Evolutionary conservation across 257 asterid genomes (phyloP), one percentile per base, ranked within the genome.

Genomic region (Solanum chilense): DNA sequence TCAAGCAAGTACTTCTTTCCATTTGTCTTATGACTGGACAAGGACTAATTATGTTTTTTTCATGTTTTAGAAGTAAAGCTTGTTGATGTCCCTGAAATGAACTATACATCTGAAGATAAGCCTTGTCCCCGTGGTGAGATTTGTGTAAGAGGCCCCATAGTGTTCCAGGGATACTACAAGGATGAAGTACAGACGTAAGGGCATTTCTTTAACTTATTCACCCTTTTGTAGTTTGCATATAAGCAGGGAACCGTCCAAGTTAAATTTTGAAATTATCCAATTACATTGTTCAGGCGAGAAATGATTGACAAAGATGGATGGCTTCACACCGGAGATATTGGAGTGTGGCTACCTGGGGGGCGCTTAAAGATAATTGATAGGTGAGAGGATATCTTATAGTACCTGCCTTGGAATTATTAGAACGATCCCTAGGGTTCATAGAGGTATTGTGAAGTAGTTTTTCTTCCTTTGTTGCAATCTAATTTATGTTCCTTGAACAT

Each of bases 91-190:
- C 98, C 98, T 39, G 99, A 95, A 89, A 96, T 96, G 99, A 95
- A 93, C 90, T 96, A 96, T 90, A 95, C 99, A 39, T 93, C 95
- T 33, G 95, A 92, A 90, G 99, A 96, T 94, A 93, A 90, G 87
- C 99, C 99, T 70, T 90, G 93, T 92, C 98, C 98, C 68, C 98
- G 97, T 39, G 99, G 99, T 71, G 99, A 96, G 95, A 95, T 96
- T 90, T 96, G 99, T 89, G 95, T 95, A 69, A 93, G 99, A 91
- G 99, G 99, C 25, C 99, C 95, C 88, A 96, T 89, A 82, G 83
- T 94, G 49, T 96, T 96, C 92, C 93, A 88, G 89, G 98, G 98
- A 91, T 96, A 96, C 89, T 96, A 87, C 91, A 95, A 94, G 90
- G 99, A 96, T 90, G 98, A 94, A 90, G 88, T 88, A 87, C 98